Evolutionary conservation across 2,329 filamentous ascomycete species (phyloP).

Genomic region (Mollisiaceae sp.): DNA sequence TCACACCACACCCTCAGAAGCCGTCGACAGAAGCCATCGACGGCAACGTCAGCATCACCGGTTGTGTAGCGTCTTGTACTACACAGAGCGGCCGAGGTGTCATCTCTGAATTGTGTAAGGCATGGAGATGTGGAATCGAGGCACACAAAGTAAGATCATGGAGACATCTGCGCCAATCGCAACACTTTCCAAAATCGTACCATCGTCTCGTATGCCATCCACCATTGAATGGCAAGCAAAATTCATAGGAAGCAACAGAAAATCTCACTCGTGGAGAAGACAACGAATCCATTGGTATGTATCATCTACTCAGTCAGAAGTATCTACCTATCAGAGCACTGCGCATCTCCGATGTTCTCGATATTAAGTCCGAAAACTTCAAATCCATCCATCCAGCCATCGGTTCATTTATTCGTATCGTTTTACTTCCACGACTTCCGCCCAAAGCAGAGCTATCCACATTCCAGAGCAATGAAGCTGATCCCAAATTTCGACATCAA

Average conservation of each 20-base stretch:
- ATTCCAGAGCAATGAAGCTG: slow-evolving; percentile 9
- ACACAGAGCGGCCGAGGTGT: not conserved
- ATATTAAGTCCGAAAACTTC: not conserved
- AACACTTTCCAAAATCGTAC: not conserved
- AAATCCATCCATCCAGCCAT: not conserved
- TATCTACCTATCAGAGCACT: slow-evolving; percentile 13
- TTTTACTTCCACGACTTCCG: slow-evolving; percentile 2
- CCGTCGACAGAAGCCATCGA: too few relatives aligned
- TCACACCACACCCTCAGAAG: too few relatives aligned
- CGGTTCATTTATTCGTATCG: not conserved
- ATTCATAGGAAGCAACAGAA: too few relatives aligned
- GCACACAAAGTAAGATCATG: not conserved
- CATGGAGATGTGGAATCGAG: not conserved
- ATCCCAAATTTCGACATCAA: slow-evolving; percentile 14
- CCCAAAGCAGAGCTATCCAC: slow-evolving; percentile 16
- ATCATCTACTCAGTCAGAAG: slow-evolving; percentile 24
- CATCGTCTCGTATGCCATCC: too few relatives aligned
- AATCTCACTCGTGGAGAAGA: not conserved
- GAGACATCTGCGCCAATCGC: not conserved
- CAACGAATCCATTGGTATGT: slow-evolving; percentile 24
- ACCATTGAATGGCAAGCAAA: too few relatives aligned
- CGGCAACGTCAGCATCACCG: too few relatives aligned
- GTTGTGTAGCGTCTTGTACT: not conserved
- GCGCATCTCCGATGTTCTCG: not conserved
- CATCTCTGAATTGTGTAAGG: too few relatives aligned